Conservation (phyloP, 148 eudicot genomes). For the Silene conica region DNA sequence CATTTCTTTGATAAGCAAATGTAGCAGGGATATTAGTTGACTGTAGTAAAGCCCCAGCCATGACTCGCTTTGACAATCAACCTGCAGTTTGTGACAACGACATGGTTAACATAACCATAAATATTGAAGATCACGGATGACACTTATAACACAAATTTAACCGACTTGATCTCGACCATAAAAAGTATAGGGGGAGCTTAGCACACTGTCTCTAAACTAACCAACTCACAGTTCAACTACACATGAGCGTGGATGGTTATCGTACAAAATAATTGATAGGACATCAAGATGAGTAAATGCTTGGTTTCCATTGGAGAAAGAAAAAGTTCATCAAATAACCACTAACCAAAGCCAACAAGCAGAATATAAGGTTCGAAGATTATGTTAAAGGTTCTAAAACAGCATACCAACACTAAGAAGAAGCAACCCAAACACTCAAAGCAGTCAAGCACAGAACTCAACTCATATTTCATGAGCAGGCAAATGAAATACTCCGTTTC, state of each 20-base stretch:
- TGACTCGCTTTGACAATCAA: slow-evolving; percentile 35
- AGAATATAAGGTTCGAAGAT: not conserved
- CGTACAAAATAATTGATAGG: not conserved
- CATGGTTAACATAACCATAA: slow-evolving; percentile 6
- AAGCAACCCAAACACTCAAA: not conserved
- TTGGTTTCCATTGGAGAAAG: not conserved
- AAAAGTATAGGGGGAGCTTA: not conserved
- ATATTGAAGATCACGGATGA: not conserved
- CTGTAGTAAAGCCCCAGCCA: slow-evolving; percentile 80
- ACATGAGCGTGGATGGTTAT: not conserved
- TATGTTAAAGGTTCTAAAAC: not conserved
- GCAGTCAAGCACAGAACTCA: not conserved
- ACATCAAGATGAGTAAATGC: not conserved
- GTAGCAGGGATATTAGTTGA: slow-evolving; percentile 58
- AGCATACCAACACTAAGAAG: not conserved
- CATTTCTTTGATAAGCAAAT: slow-evolving; percentile 42
- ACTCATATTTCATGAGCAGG: not conserved
- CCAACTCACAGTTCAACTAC: not conserved
- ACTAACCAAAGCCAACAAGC: not conserved
- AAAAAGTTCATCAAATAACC: not conserved
- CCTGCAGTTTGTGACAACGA: slow-evolving; percentile 32
- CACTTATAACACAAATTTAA: not conserved
- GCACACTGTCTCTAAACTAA: not conserved
- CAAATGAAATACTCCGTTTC: not conserved
- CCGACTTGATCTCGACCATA: not conserved